Evolutionary conservation across 345 rosid genomes (phyloP).

Genomic region (Citrus glauca): DNA sequence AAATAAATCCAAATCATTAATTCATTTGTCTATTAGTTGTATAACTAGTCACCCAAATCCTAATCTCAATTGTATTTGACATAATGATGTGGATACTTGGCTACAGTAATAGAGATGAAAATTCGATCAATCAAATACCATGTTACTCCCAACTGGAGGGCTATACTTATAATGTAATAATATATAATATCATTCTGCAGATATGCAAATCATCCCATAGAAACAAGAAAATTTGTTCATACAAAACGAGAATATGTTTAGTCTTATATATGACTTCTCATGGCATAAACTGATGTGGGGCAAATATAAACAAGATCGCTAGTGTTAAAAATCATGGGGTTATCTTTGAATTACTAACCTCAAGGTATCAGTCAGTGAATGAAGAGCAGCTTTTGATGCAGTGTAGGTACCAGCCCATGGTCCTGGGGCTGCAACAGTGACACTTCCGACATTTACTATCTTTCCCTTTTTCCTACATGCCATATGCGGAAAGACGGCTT

Average conservation of each 20-base stretch:
- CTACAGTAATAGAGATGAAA: background rate
- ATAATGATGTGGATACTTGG: background rate
- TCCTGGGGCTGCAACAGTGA: constrained; percentile 48
- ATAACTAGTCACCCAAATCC: background rate
- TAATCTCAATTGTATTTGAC: background rate
- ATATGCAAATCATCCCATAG: background rate
- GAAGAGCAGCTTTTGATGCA: constrained; percentile 87
- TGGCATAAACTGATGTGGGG: background rate
- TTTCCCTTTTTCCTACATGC: constrained; percentile 65
- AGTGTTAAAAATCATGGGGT: background rate
- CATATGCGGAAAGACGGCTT: constrained; percentile 88
- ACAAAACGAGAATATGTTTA: background rate
- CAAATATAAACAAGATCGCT: background rate
- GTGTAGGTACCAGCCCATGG: constrained; percentile 83
- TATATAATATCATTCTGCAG: background rate
- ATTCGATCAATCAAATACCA: background rate
- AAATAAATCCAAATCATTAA: background rate
- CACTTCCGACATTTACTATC: constrained; percentile 76
- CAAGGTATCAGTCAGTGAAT: constrained; percentile 72
- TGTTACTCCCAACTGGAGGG: background rate
- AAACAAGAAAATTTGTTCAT: background rate
- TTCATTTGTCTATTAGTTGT: background rate
- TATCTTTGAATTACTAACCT: constrained; percentile 40
- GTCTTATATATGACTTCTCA: background rate
- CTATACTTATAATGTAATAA: background rate